phyloP scores from a whole-genome alignment of 306 rosid genomes.

The Pterocarpus macrocarpus region DNA sequence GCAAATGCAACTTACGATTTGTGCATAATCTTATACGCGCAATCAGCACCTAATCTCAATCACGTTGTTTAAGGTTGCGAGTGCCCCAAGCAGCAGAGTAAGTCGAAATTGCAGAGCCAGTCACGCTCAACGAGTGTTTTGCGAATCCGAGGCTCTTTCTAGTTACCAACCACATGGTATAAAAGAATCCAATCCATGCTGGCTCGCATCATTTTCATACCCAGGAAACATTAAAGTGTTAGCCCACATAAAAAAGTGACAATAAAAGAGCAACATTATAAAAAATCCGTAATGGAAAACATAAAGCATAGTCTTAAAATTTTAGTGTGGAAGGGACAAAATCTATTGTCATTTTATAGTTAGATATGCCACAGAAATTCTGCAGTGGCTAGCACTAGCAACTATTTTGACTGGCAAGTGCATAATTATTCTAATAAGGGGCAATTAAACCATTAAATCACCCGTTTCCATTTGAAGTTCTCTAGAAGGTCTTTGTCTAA shows the following conservation, averaged over 20 bases:
- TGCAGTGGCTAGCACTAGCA: conserved; percentile 24
- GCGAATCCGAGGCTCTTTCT: conserved; percentile 70
- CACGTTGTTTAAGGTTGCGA: conserved; percentile 32
- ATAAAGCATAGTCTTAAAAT: conserved; percentile 9
- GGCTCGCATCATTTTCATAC: conserved; percentile 39
- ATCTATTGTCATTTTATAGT: conserved; percentile 1
- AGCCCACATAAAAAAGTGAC: conserved; percentile 19
- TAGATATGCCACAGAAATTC: conserved; percentile 29
- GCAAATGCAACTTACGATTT: not conserved
- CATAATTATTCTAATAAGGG: not conserved
- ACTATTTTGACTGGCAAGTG: conserved; percentile 18
- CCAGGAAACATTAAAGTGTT: conserved; percentile 29
- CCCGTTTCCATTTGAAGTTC: not conserved
- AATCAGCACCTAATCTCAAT: conserved; percentile 38
- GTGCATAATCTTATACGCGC: not conserved
- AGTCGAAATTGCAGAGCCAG: conserved; percentile 69
- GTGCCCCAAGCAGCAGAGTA: conserved; percentile 65
- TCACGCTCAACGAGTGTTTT: conserved; percentile 54
- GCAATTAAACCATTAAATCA: conserved; percentile 16
- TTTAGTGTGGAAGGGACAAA: conserved; percentile 27
- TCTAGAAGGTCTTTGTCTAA: conserved; percentile 3
- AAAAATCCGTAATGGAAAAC: conserved; percentile 10
- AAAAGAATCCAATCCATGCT: conserved; percentile 91
- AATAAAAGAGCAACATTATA: conserved; percentile 23
- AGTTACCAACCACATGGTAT: conserved; percentile 64